Percentiles rank a stretch among this genome's conserved stretches.
phyloP scores from a whole-genome alignment of 2,329 filamentous ascomycete species.

The Periconia sp. region DNA sequence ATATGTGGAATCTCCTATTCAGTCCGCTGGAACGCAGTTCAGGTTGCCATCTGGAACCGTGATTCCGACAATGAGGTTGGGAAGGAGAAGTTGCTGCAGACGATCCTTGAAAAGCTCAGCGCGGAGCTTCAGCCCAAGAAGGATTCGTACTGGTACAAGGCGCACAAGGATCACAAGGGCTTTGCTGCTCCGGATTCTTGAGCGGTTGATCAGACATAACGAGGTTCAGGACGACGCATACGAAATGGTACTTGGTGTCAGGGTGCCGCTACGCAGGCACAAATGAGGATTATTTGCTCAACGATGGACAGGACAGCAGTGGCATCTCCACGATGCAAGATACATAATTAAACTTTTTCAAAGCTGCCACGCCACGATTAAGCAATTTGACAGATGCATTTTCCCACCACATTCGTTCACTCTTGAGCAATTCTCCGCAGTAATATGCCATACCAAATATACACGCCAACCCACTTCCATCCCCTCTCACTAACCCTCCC shows the following conservation, averaged over 20 bases:
- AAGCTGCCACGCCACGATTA: too few species aligned
- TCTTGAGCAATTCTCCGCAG: too few species aligned
- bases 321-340: too few species aligned
- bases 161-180: slow-evolving; percentile 84
- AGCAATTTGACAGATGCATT: too few species aligned
- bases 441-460: slow-evolving; percentile 48
- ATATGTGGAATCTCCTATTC: slow-evolving; percentile 88
- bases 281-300: too few species aligned
- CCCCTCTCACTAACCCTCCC: slow-evolving; percentile 42
- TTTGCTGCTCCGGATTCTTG: slow-evolving; percentile 56
- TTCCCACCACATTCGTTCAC: too few species aligned
- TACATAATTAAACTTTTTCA: too few species aligned
- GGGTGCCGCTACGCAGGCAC: too few species aligned
- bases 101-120: slow-evolving; percentile 75
- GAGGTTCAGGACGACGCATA: neutral
- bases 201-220: too few species aligned
- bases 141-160: slow-evolving; percentile 79
- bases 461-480: slow-evolving; percentile 48
- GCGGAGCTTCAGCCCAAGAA: slow-evolving; percentile 73
- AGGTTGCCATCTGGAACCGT: slow-evolving; percentile 93
- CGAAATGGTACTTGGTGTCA: too few species aligned
- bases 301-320: too few species aligned
- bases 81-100: slow-evolving; percentile 74
- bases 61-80: slow-evolving; percentile 81
- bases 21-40: slow-evolving; percentile 85